These are phyloP conservation scores for Panellus pusillus DNA, from an alignment of 768 basidiomycete genomes.

Conservation along the genomic window DNA sequence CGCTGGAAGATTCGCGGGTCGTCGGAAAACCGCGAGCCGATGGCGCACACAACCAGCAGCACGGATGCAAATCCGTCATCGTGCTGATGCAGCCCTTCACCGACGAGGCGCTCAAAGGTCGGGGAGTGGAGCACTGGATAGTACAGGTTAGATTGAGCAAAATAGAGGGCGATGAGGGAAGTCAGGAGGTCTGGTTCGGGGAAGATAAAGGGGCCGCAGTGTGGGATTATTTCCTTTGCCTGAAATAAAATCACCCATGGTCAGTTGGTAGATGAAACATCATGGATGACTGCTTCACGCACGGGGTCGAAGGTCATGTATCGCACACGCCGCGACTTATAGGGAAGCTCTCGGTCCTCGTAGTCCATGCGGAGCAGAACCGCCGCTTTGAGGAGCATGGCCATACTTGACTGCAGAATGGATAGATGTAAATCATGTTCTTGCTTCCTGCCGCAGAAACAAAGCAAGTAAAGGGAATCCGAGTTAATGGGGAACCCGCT, in stretches of 20 bases:
- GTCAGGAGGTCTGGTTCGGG: slow-evolving; percentile 34
- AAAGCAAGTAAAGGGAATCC: no score
- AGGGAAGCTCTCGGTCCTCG: slow-evolving; percentile 7
- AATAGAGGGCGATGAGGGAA: slow-evolving; percentile 1
- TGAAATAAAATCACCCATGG: no score
- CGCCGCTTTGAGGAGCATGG: slow-evolving; percentile 13
- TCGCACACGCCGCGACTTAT: slow-evolving; percentile 7
- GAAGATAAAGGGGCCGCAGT: slow-evolving; percentile 27
- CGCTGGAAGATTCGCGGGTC: slow-evolving; percentile 41
- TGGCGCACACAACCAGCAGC: slow-evolving; percentile 48
- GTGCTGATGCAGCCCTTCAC: slow-evolving; percentile 35
- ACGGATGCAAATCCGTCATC: slow-evolving; percentile 44
- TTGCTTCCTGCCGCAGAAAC: no score
- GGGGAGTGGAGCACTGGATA: slow-evolving; percentile 52
- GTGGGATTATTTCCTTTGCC: not conserved
- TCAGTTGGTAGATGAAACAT: no score
- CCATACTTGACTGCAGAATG: slow-evolving; percentile 9
- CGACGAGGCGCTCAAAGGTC: slow-evolving; percentile 42
- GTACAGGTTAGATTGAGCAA: not conserved
- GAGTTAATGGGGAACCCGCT: slow-evolving; percentile 6
- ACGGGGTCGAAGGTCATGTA: slow-evolving; percentile 18
- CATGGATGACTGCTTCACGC: slow-evolving; percentile 1
- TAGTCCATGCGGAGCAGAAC: slow-evolving; percentile 3
- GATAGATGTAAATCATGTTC: no score
- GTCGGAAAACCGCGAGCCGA: no score